These are phyloP conservation scores for Voacanga thouarsii DNA, from an alignment of 257 asterid species.

Conservation along the genomic window DNA sequence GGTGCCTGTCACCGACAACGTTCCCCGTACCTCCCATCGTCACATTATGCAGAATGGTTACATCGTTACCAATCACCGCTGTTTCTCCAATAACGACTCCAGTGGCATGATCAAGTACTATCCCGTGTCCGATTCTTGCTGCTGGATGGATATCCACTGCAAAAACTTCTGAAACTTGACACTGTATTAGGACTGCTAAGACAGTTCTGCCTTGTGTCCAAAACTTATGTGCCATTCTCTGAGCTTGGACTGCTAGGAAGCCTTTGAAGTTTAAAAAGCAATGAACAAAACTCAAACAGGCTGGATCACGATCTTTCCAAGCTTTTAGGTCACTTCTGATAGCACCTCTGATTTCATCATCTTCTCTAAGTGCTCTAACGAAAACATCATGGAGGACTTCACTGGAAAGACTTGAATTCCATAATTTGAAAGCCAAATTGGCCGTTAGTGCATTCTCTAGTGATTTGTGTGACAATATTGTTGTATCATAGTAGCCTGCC, in stretches of 20 bases:
- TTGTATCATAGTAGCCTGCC: neutral
- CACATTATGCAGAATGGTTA: slow-evolving; percentile 20
- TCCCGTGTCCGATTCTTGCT: slow-evolving; percentile 22
- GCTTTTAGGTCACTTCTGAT: slow-evolving; percentile 19
- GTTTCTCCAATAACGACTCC: slow-evolving; percentile 28
- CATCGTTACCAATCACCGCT: slow-evolving; percentile 22
- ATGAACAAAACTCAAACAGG: slow-evolving; percentile 20
- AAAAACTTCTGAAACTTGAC: slow-evolving; percentile 23
- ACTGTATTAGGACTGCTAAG: slow-evolving; percentile 19
- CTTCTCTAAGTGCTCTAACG: slow-evolving; percentile 7
- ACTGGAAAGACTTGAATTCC: slow-evolving; percentile 11
- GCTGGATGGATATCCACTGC: slow-evolving; percentile 29
- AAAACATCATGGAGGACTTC: slow-evolving; percentile 10
- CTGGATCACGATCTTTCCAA: slow-evolving; percentile 22
- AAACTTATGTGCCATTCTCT: slow-evolving; percentile 19
- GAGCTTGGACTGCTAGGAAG: slow-evolving; percentile 22
- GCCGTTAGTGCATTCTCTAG: slow-evolving; percentile 14
- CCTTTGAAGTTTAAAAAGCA: slow-evolving; percentile 23
- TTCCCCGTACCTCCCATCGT: slow-evolving; percentile 27
- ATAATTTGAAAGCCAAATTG: slow-evolving; percentile 18
- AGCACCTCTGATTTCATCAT: slow-evolving; percentile 7
- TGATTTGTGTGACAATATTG: slow-evolving; percentile 14
- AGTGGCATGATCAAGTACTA: slow-evolving; percentile 24
- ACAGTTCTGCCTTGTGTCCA: slow-evolving; percentile 19
- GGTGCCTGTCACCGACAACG: slow-evolving; percentile 19